Evolutionary conservation across 495 filamentous ascomycete species (phyloP).

Genomic region (Monascus purpureus): DNA sequence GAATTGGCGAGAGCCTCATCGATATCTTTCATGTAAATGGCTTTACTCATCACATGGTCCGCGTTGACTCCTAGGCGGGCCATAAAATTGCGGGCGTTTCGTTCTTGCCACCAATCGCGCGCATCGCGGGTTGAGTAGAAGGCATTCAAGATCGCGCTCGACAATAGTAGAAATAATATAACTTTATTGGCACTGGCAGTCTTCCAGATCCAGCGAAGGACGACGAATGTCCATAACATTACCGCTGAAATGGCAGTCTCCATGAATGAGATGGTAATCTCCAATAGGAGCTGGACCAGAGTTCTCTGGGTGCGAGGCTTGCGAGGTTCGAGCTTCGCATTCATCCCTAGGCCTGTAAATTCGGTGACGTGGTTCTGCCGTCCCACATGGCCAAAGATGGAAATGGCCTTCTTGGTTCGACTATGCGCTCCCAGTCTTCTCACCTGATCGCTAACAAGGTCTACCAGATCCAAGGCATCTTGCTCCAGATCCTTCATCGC

Average conservation of each 20-base stretch:
- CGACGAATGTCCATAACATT: slow-evolving; percentile 57
- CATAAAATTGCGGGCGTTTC: slow-evolving; percentile 69
- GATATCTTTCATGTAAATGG: slow-evolving; percentile 71
- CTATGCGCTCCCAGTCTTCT: slow-evolving; percentile 62
- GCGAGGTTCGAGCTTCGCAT: slow-evolving; percentile 24
- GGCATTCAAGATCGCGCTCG: slow-evolving; percentile 56
- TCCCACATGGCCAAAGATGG: slow-evolving; percentile 80
- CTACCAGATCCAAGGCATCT: slow-evolving; percentile 72
- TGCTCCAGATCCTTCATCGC: slow-evolving; percentile 68
- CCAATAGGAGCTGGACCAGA: slow-evolving; percentile 52
- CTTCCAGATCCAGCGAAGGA: slow-evolving; percentile 48
- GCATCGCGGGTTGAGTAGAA: slow-evolving; percentile 53
- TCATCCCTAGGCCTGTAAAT: slow-evolving; percentile 34
- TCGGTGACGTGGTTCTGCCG: slow-evolving; percentile 52
- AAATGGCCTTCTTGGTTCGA: slow-evolving; percentile 78
- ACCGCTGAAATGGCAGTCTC: slow-evolving; percentile 58
- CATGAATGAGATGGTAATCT: slow-evolving; percentile 50
- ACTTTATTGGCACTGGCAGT: slow-evolving; percentile 61
- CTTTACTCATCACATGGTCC: slow-evolving; percentile 66
- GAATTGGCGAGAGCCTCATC: slow-evolving; percentile 47
- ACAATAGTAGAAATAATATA: slow-evolving; percentile 49
- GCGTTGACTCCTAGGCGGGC: slow-evolving; percentile 61
- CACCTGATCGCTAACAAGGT: slow-evolving; percentile 79
- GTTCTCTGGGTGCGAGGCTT: slow-evolving; percentile 53
- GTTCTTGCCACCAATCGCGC: slow-evolving; percentile 74